phyloP scores from a whole-genome alignment of 768 basidiomycete species.

The Amyloporia xantha region DNA sequence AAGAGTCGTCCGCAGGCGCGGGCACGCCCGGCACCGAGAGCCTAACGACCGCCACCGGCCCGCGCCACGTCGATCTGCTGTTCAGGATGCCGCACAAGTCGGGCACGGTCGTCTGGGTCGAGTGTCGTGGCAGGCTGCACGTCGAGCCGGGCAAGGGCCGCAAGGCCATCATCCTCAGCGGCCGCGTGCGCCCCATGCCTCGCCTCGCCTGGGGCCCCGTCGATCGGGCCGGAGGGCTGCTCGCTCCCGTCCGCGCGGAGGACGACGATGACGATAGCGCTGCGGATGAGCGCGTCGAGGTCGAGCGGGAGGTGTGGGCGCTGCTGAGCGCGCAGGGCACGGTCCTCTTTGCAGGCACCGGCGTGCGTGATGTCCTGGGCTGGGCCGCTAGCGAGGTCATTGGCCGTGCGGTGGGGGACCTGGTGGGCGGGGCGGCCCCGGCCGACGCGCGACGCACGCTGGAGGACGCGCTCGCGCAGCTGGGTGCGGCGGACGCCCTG shows the following conservation, averaged over 20 bases:
- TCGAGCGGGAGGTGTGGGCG: constrained; percentile 48
- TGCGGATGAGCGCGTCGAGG: constrained; percentile 25
- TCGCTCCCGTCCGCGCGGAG: constrained; percentile 9
- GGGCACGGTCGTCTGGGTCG: constrained; percentile 78
- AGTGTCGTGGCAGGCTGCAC: constrained; percentile 82
- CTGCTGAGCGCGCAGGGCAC: constrained; percentile 38
- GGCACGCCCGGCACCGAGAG: constrained; percentile 13
- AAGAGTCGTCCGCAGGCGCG: constrained; percentile 46
- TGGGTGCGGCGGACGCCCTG: constrained; percentile 7
- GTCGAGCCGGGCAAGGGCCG: constrained; percentile 91
- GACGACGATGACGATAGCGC: no score
- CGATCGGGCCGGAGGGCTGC: constrained; percentile 42
- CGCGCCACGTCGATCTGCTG: constrained; percentile 71
- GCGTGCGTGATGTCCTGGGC: constrained; percentile 58
- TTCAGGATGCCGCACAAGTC: constrained; percentile 74
- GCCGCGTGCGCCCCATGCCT: constrained; percentile 65
- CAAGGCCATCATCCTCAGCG: constrained; percentile 90
- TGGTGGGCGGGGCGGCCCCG: constrained; percentile 20
- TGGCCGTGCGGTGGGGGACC: constrained; percentile 37
- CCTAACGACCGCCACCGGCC: constrained; percentile 15
- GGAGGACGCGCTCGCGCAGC: constrained; percentile 16
- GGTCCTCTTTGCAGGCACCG: constrained; percentile 44
- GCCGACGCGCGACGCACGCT: constrained; percentile 17
- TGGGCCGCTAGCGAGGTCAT: constrained; percentile 49
- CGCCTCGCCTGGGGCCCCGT: constrained; percentile 55